Percentiles rank a stretch among this genome's conserved stretches.
These are phyloP conservation scores for Termitomyces sp. DNA, from an alignment of 1,284 basidiomycete genomes.

Conservation along the genomic window DNA sequence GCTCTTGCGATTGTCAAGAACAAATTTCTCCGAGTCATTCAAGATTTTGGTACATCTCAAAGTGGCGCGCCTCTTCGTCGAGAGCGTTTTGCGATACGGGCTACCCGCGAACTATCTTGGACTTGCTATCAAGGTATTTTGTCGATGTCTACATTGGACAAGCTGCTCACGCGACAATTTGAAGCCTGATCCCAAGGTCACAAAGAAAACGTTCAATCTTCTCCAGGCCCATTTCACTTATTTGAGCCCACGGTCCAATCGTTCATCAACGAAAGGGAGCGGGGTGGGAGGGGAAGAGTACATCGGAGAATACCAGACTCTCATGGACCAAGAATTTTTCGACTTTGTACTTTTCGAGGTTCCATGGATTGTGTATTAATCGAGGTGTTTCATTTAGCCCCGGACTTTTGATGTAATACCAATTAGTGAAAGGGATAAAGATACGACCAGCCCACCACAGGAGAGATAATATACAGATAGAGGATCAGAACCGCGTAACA, in stretches of 20 bases:
- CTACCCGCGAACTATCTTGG: conserved; percentile 90
- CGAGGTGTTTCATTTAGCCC: conserved; percentile 14
- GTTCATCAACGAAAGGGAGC: conserved; percentile 38
- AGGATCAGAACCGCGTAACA: conserved; percentile 20
- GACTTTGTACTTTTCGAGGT: conserved; percentile 90
- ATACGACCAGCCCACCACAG: conserved; percentile 51
- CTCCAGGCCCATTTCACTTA: conserved; percentile 80
- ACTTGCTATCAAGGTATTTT: conserved; percentile 69
- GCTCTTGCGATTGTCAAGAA: conserved; percentile 86
- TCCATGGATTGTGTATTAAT: conserved; percentile 68
- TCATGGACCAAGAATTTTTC: conserved; percentile 92
- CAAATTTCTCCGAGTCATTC: conserved; percentile 96
- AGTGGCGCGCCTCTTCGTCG: conserved; percentile 86
- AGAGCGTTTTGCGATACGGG: conserved; percentile 94
- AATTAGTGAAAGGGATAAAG: conserved; percentile 46
- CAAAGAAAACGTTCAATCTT: conserved; percentile 73
- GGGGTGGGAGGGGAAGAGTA: conserved; percentile 59
- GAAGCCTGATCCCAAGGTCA: conserved; percentile 84
- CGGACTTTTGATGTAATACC: conserved; percentile 21
- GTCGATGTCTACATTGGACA: neutral
- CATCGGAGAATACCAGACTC: conserved; percentile 81
- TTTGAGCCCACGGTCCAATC: conserved; percentile 64
- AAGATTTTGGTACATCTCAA: conserved; percentile 94
- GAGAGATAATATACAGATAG: conserved; percentile 36
- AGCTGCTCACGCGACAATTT: conserved; percentile 1